A percentile compares a stretch with the other conserved stretches of the same genome.
Evolutionary conservation across 768 basidiomycete species (phyloP).

Genomic region (Trametes cinnabarina): DNA sequence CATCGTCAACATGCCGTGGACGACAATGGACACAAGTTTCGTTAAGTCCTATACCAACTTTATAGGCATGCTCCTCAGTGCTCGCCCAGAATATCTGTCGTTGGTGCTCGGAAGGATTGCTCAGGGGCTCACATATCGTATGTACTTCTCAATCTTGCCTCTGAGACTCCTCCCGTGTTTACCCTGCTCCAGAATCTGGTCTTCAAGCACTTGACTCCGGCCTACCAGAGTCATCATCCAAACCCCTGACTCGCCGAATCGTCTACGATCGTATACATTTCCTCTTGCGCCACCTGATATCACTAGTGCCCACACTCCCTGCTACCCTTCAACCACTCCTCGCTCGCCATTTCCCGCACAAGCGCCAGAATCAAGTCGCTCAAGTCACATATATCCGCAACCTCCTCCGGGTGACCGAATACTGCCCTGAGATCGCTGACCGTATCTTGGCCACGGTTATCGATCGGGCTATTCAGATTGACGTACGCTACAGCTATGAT

Average conservation of each 20-base stretch:
- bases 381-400: constrained; percentile 93
- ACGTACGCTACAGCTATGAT: constrained; percentile 52
- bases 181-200: constrained; percentile 59
- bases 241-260: constrained; percentile 73
- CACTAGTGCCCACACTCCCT: constrained; percentile 88
- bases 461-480: constrained; percentile 93
- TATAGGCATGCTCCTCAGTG: constrained; percentile 87
- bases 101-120: constrained; percentile 80
- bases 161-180: constrained; percentile 2
- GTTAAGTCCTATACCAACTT: constrained; percentile 89
- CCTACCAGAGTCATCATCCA: constrained; percentile 61
- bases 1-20: constrained; percentile 87
- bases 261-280: constrained; percentile 86
- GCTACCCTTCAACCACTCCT: constrained; percentile 85
- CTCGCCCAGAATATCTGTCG: constrained; percentile 87
- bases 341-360: constrained; percentile 86
- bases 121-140: constrained; percentile 87
- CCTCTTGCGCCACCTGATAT: constrained; percentile 82
- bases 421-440: constrained; percentile 85
- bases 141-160: constrained; percentile 32
- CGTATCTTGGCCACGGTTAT: constrained; percentile 83
- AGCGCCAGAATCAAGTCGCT: constrained; percentile 74
- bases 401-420: constrained; percentile 73
- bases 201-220: constrained; percentile 57
- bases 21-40: constrained; percentile 79